Percentiles rank a stretch among this genome's conserved stretches.
phyloP scores from a whole-genome alignment of 441 rosid genomes.

The Pelargonium fulgidum region DNA sequence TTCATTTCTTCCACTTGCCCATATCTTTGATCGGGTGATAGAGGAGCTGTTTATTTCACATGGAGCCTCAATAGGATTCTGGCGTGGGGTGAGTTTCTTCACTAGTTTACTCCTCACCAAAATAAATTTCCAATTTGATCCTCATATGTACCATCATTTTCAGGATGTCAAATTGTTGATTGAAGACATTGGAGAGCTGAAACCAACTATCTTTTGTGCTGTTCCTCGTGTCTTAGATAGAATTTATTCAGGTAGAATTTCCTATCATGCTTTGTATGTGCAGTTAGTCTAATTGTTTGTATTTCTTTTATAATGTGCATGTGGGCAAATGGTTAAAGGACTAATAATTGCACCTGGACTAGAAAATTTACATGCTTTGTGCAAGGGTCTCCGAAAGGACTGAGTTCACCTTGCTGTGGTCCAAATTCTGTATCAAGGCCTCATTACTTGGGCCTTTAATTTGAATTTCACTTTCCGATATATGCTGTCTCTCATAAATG shows the following conservation, averaged over 20 bases:
- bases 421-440: no score
- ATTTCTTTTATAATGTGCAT: background rate
- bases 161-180: conserved; percentile 86
- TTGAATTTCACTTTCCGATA: background rate
- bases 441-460: background rate
- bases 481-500: background rate
- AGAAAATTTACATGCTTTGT: no score
- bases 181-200: conserved; percentile 87
- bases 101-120: conserved; percentile 6
- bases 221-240: conserved; percentile 97
- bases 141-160: conserved; percentile 12
- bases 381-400: no score
- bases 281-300: background rate
- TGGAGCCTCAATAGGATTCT: conserved; percentile 86
- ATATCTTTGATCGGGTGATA: conserved; percentile 84
- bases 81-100: conserved; percentile 51
- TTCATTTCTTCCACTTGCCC: conserved; percentile 97
- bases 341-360: no score
- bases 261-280: background rate
- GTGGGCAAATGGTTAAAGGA: background rate
- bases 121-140: background rate
- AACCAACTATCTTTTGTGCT: conserved; percentile 83
- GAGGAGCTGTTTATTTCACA: conserved; percentile 68
- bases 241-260: conserved; percentile 51
- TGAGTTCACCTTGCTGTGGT: no score